Percentiles rank a stretch among this genome's conserved stretches.
These are phyloP conservation scores for Mycena leptocephala DNA, from an alignment of 768 basidiomycete genomes.

Conservation along the genomic window DNA sequence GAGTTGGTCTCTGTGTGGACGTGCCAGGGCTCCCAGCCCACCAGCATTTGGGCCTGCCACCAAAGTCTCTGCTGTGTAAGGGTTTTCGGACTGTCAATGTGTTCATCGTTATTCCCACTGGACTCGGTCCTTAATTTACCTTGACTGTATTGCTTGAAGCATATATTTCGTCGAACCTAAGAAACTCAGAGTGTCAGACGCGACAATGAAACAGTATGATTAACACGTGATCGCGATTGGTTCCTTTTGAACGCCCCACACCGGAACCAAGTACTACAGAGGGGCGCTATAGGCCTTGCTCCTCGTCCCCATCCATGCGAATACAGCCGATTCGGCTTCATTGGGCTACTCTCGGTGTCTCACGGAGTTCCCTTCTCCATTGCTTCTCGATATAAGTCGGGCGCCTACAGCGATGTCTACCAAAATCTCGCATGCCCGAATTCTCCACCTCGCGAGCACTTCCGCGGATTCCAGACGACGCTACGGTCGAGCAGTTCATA, in stretches of 20 bases:
- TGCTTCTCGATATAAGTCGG: too few species aligned
- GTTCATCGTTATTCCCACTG: neutral
- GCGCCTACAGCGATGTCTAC: neutral
- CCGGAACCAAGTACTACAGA: too few species aligned
- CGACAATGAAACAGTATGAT: too few species aligned
- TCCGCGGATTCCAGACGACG: neutral
- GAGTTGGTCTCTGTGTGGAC: constrained; percentile 2
- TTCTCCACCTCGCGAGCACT: neutral
- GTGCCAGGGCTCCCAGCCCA: neutral
- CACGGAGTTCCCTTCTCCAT: too few species aligned
- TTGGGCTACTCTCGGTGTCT: too few species aligned
- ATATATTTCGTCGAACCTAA: neutral
- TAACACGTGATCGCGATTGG: too few species aligned
- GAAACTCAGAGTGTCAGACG: too few species aligned
- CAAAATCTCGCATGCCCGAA: neutral
- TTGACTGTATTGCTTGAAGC: neutral
- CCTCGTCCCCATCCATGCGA: too few species aligned
- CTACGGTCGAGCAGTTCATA: constrained; percentile 8
- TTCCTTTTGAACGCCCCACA: too few species aligned
- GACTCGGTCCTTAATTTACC: neutral
- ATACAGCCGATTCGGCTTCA: too few species aligned
- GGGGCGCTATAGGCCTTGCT: too few species aligned
- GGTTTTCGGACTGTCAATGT: neutral
- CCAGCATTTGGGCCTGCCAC: neutral
- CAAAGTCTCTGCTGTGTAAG: neutral